These are phyloP conservation scores for Colletotrichum lupini DNA, from an alignment of 2,329 filamentous ascomycete species.

Conservation along the genomic window DNA sequence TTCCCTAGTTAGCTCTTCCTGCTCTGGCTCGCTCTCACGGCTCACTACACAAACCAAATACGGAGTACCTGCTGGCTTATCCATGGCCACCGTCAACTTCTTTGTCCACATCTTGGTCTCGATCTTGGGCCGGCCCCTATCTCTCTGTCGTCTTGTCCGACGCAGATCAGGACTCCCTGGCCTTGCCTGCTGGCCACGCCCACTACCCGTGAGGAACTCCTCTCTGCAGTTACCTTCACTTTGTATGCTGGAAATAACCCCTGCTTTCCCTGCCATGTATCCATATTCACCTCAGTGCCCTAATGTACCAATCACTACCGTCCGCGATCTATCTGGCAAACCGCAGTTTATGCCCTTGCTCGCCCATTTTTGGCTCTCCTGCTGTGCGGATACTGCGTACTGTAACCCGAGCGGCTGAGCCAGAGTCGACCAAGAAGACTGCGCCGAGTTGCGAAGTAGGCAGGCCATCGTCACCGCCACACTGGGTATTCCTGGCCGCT, in stretches of 20 bases:
- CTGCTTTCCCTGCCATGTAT: neutral
- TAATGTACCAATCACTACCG: neutral
- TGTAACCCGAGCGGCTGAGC: neutral
- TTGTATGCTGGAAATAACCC: neutral
- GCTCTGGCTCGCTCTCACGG: too few species aligned
- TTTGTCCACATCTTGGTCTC: neutral
- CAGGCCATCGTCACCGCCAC: conserved; percentile 10
- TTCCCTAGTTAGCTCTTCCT: neutral
- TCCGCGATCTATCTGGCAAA: neutral
- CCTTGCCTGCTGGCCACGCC: conserved; percentile 19
- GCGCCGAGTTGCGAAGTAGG: conserved; percentile 5
- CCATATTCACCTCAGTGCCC: neutral
- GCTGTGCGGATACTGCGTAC: neutral
- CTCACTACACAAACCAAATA: neutral
- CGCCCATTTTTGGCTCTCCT: conserved; percentile 2
- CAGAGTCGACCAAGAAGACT: neutral
- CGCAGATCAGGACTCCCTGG: conserved; percentile 22
- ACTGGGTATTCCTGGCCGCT: conserved; percentile 13
- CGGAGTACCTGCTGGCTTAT: neutral
- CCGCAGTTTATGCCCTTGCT: neutral
- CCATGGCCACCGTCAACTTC: neutral
- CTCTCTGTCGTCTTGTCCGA: neutral
- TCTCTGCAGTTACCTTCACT: neutral
- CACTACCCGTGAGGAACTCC: conserved; percentile 12
- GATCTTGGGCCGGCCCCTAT: conserved; percentile 2